Evolutionary conservation across 1,139 yeast species (phyloP), one percentile per base, ranked within the genome.

Genomic region (Diutina neorugosa): DNA sequence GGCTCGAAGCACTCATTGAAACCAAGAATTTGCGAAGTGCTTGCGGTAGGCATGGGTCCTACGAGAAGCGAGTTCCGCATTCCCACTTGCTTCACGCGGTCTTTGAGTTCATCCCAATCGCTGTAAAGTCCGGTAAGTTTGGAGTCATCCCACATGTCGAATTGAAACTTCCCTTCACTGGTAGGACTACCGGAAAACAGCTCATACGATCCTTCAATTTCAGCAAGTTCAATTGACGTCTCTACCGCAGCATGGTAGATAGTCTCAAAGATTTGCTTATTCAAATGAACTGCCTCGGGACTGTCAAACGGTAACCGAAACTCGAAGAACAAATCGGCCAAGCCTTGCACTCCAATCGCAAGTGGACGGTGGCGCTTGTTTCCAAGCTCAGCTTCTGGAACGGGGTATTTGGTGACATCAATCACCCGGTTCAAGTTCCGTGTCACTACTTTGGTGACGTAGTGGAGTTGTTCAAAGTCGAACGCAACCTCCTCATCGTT

Each of bases 31-130:
- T 79, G 84, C 2, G 84, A 80, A 9, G 84, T 79, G 16, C 84
- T 78, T 25, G 84, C 84, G 54, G 84, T 80, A 51, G 84, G 84
- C 84, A 80, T 80, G 56, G 83, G 83, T 1, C 84, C 84, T 55
- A 80, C 80, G 57, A 80, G 69, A 52, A 80, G 67, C n/a, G 84
- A 80, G 67, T 80, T 80, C 63, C 84, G 70, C 53, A 80, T 61
- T 53, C 84, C 84, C 59, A 73, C 69, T 55, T 66, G 66, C 51
- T 70, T 70, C 55, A 79, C 65, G 53, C 69, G 68, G 55, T 64
- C 68, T 64, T 78, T 78, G 58, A 80, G 66, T 14, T 65, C 54
- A 60, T 77, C 82, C 84, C 84, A 80, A 59, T 80, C 81, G 14
- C 46, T 72, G 73, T 54, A 79, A 27, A 51, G 37, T 31, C 42